A percentile compares a stretch with the other conserved stretches of the same genome.
Evolutionary conservation across 306 rosid species (phyloP).

Genomic region (Prunus salicina): DNA sequence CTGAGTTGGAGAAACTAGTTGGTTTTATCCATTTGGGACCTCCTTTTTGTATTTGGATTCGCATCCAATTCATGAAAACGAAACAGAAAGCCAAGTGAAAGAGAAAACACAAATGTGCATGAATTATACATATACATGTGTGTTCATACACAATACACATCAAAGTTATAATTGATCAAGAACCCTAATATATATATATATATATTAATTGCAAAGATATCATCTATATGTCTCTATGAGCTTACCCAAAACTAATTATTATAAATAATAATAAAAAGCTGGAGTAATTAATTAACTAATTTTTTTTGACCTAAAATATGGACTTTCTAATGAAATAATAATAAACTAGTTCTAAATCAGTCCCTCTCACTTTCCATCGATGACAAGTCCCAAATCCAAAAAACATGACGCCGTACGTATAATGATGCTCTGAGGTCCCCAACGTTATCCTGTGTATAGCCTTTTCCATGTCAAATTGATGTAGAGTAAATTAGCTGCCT

Average conservation of each 20-base stretch:
- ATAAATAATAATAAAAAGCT: too few species aligned
- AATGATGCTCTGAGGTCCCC: constrained; percentile 21
- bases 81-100: constrained; percentile 7
- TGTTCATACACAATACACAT: too few species aligned
- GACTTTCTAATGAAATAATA: not conserved
- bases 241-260: too few species aligned
- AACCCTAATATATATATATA: too few species aligned
- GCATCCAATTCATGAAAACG: constrained; percentile 39
- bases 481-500: not conserved
- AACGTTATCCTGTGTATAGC: constrained; percentile 27
- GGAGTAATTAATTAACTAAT: too few species aligned
- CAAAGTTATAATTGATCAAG: too few species aligned
- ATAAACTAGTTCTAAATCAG: not conserved
- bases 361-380: not conserved
- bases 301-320: not conserved
- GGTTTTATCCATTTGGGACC: constrained; percentile 72
- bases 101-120: not conserved
- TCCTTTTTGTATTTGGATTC: constrained; percentile 31
- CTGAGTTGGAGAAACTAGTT: constrained; percentile 51
- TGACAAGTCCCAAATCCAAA: not conserved
- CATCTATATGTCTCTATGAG: too few species aligned
- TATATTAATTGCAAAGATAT: too few species aligned
- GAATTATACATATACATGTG: not conserved
- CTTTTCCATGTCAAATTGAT: not conserved
- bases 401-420: constrained; percentile 29